Evolutionary conservation across 192 early-diverging fungal genomes (phyloP).

Genomic region (Coemansia reversa): DNA sequence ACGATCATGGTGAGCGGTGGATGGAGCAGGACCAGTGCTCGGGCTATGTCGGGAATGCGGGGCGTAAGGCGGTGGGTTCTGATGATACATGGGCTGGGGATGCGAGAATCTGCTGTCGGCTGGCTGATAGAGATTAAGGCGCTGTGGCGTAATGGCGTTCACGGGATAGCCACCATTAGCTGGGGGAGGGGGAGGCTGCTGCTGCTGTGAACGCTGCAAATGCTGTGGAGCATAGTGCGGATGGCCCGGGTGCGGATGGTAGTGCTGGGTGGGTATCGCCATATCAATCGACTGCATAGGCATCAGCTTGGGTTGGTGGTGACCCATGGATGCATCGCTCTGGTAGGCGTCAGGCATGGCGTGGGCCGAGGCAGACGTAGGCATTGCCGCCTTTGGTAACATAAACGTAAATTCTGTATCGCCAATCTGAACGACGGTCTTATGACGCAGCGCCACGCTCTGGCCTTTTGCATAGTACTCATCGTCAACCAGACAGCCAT

Average conservation of each 20-base stretch:
- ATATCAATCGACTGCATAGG: conserved; percentile 1
- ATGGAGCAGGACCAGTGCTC: conserved; percentile 1
- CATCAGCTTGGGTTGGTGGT: background rate
- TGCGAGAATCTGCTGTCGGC: background rate
- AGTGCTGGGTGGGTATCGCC: conserved; percentile 1
- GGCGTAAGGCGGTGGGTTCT: background rate
- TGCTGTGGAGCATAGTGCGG: conserved; percentile 9
- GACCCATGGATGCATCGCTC: background rate
- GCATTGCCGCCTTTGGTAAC: conserved; percentile 58
- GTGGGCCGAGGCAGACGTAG: conserved; percentile 10
- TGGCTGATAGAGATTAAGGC: conserved; percentile 41
- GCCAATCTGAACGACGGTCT: conserved; percentile 76
- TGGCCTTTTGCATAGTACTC: conserved; percentile 69
- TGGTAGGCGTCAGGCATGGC: conserved; percentile 4
- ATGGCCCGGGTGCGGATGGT: conserved; percentile 9
- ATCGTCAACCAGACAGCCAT: conserved; percentile 86
- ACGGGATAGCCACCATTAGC: conserved; percentile 27
- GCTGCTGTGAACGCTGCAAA: conserved; percentile 3
- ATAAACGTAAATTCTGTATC: conserved; percentile 79
- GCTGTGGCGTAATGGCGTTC: conserved; percentile 51
- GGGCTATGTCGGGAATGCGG: conserved; percentile 6
- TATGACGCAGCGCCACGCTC: conserved; percentile 59
- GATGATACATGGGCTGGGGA: conserved; percentile 2
- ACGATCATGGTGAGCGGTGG: conserved; percentile 7
- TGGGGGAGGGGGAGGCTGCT: background rate